Evolutionary conservation across 192 early-diverging fungal genomes (phyloP), one percentile per base, ranked within the genome.

Genomic region (Obelidium mucronatum): DNA sequence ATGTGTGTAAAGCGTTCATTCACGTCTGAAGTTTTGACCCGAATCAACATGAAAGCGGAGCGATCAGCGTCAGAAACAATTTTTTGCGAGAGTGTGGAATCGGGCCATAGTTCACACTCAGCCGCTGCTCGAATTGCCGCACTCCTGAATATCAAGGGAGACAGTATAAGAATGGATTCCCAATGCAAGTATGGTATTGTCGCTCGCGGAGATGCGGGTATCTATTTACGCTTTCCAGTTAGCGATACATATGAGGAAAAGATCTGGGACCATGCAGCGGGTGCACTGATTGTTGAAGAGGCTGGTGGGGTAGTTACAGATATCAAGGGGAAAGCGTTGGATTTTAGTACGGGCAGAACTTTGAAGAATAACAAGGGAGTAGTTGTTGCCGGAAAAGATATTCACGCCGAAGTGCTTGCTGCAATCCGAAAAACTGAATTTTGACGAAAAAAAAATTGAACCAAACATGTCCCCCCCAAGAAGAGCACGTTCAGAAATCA

Each of bases 191-290:
- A 99, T 77, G 93, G 89, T 52, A 89, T 94, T 5, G 82, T 99
- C 15, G 86, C 96, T 1, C 84, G 97, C 65, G 98, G 97, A 35
- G 94, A 98, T 83, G 96, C 96, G 1, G 92, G 94, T 53, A 95
- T 98, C 36, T 97, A 98, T 74, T 82, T 99, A 51, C 84, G 98
- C 34, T 66, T 98, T 30, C 96, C 95, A 4, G 88, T 88, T 51
- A 87, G 87, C 53, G 87, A 81, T 1, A 86, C 88, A 26, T 99
- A 99, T 78, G 88, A 91, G 52, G 98, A 99, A 75, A 99, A 98
- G 86, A 99, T 98, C 78, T 99, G 98, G 98, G 98, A 99, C 81
- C 98, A 99, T 84, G 98, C 94, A 40, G 92, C 93, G 2, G 98
- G 98, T 22, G 87, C 88, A 70, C 81, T 99, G 11, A 79, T 99